phyloP scores from a whole-genome alignment of 768 basidiomycete genomes.

The Nidula microcarpa region DNA sequence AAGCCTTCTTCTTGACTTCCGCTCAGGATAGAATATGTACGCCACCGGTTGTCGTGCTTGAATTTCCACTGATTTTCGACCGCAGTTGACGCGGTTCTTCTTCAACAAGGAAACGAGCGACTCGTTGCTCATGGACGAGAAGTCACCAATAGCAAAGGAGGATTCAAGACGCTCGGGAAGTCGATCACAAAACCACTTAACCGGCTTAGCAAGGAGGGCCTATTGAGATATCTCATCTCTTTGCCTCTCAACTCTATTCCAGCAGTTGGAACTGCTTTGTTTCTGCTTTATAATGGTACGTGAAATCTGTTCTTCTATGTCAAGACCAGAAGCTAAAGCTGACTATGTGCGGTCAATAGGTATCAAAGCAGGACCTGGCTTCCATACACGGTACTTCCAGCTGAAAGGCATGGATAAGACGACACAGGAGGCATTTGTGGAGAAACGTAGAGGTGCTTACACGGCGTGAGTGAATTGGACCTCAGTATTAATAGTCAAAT shows the following conservation, averaged over 20 bases:
- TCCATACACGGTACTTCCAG: conserved; percentile 68
- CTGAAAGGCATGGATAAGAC: conserved; percentile 50
- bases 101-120: conserved; percentile 28
- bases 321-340: not conserved
- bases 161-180: conserved; percentile 43
- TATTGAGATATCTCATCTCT: conserved; percentile 58
- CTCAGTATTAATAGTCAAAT: no score
- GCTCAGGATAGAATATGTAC: conserved; percentile 37
- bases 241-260: conserved; percentile 70
- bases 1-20: conserved; percentile 26
- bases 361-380: conserved; percentile 46
- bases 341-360: conserved; percentile 16
- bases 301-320: not conserved
- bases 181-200: conserved; percentile 45
- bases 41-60: conserved; percentile 6
- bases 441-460: conserved; percentile 53
- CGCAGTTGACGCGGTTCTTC: conserved; percentile 31
- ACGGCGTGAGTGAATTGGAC: conserved; percentile 44
- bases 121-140: conserved; percentile 27
- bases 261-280: conserved; percentile 58
- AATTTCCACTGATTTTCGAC: not conserved
- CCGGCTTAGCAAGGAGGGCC: conserved; percentile 36
- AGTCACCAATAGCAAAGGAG: conserved; percentile 23
- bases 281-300: conserved; percentile 53
- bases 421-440: conserved; percentile 41